phyloP scores from a whole-genome alignment of 352 stramenopile species.

The Peronospora belbahrii region DNA sequence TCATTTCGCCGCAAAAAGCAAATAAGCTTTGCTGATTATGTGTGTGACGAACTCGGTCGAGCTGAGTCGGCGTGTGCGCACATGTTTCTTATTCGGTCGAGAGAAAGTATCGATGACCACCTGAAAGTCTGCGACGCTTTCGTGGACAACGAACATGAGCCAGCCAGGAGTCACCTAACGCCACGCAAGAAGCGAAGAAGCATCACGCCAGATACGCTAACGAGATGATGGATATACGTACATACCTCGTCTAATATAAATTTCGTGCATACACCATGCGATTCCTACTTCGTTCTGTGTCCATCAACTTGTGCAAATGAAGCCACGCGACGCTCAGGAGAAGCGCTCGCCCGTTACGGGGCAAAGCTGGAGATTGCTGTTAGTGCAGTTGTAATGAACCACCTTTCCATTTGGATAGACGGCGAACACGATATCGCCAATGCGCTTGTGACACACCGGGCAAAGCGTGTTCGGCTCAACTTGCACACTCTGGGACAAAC shows the following conservation, averaged over 20 bases:
- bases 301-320: constrained; percentile 17
- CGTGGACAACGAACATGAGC: constrained; percentile 39
- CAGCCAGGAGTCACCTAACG: constrained; percentile 25
- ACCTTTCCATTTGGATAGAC: constrained; percentile 83
- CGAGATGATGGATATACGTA: constrained; percentile 3
- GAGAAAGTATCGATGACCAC: constrained; percentile 65
- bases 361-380: constrained; percentile 72
- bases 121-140: constrained; percentile 63
- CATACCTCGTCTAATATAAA: constrained; percentile 22
- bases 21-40: constrained; percentile 57
- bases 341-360: constrained; percentile 79
- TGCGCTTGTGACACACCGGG: constrained; percentile 79
- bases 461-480: constrained; percentile 76
- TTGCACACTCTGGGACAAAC: constrained; percentile 69
- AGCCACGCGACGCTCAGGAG: constrained; percentile 31
- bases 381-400: constrained; percentile 86
- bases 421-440: constrained; percentile 83
- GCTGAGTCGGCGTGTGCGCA: constrained; percentile 55
- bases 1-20: constrained; percentile 40
- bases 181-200: constrained; percentile 5
- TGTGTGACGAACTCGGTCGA: constrained; percentile 32
- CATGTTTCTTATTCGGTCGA: constrained; percentile 51
- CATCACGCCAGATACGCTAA: constrained; percentile 12
- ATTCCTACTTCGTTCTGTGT: constrained; percentile 22
- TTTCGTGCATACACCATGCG: constrained; percentile 13